Conservation (phyloP, 1,284 basidiomycete genomes). For the Ganoderma lucidum region DNA sequence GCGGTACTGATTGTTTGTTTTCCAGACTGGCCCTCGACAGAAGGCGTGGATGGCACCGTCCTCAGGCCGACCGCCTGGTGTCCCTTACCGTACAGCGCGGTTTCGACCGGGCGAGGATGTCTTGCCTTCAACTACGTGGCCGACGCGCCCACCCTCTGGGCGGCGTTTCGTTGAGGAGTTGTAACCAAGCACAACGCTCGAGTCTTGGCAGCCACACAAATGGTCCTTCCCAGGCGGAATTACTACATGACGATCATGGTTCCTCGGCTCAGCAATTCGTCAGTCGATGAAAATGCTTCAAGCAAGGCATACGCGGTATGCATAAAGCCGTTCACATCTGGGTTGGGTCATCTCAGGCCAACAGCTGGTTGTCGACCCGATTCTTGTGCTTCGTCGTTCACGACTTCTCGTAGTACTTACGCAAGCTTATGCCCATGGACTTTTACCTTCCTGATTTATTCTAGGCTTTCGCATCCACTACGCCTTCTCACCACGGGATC, state of each 20-base stretch:
- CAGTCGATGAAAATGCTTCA: neutral
- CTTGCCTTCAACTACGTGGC: neutral
- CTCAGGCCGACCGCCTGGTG: neutral
- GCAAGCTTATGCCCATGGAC: too few relatives aligned
- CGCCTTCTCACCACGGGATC: neutral
- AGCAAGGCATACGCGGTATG: too few relatives aligned
- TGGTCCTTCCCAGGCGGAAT: neutral
- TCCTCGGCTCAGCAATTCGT: neutral
- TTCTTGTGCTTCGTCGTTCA: neutral
- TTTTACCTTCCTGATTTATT: neutral
- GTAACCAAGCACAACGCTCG: neutral
- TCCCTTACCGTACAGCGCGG: neutral
- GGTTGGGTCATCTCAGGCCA: constrained; percentile 1
- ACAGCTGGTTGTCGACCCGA: constrained; percentile 23
- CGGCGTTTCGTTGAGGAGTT: neutral
- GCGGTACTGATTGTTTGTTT: neutral
- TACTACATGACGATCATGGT: neutral
- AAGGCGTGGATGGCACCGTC: neutral
- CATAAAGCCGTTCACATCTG: neutral
- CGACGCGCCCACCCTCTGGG: neutral
- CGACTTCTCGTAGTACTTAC: neutral
- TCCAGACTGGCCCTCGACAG: neutral
- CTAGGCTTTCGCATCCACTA: neutral
- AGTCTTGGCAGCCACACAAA: neutral
- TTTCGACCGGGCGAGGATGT: neutral